These are phyloP conservation scores for Dactylellina cionopaga DNA, from an alignment of 2,329 filamentous ascomycete genomes.

Conservation along the genomic window DNA sequence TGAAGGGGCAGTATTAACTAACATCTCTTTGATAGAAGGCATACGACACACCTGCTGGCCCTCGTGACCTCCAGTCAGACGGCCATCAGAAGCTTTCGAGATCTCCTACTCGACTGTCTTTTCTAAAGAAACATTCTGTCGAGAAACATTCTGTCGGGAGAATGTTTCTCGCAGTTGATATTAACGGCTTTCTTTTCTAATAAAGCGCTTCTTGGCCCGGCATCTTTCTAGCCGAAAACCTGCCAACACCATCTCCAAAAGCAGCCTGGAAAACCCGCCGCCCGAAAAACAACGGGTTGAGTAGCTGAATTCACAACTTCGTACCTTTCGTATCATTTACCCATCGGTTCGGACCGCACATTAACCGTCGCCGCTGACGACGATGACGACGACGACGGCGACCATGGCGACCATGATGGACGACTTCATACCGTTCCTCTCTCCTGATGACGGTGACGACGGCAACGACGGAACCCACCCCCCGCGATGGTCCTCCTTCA, in stretches of 20 bases:
- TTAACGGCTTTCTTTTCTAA: constrained; percentile 7
- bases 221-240: constrained; percentile 10
- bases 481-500: constrained; percentile 84
- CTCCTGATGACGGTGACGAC: neutral
- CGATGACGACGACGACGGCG: constrained; percentile 11
- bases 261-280: constrained; percentile 33
- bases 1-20: neutral
- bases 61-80: neutral
- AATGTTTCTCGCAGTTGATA: constrained; percentile 12
- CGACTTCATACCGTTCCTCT: constrained; percentile 1
- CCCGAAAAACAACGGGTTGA: constrained; percentile 30
- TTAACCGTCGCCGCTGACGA: constrained; percentile 24
- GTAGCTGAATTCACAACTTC: constrained; percentile 15
- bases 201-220: constrained; percentile 11
- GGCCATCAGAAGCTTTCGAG: neutral
- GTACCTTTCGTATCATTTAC: neutral
- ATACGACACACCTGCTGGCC: neutral
- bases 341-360: constrained; percentile 23
- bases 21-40: no score
- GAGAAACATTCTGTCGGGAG: constrained; percentile 14
- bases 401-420: constrained; percentile 6
- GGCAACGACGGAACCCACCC: constrained; percentile 31
- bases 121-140: neutral
- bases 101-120: no score
- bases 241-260: constrained; percentile 23